Base-by-base conservation (phyloP, 495 filamentous ascomycete genomes). In the Diplogelasinospora grovesii region DNA sequence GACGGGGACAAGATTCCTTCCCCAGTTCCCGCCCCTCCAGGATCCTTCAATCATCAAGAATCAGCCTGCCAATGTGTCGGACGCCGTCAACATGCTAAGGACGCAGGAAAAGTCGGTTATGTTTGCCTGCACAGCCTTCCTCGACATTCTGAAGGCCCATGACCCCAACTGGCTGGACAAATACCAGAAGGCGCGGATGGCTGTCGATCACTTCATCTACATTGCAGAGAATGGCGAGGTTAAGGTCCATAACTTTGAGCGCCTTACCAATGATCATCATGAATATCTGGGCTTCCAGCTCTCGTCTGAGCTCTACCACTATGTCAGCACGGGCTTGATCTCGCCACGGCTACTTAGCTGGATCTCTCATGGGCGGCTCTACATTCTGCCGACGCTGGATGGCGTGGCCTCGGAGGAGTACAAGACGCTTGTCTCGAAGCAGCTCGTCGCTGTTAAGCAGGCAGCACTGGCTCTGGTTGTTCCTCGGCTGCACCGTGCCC, bases 231-330 rank as follows among this genome's bases (percentile, higher is more conserved):
- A 82, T 35, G 92, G 89, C 13, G 73, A 78, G 38, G 74, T 94
- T 32, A 79, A 77, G 37, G 81, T 83, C 3, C 69, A 87, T 53
- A 78, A 87, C 43, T 69, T 69, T 22, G 79, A 82, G 6, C 64
- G 75, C 23, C 73, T 83, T 2, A 89, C 92, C 13, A 70, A 68
- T 15, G 90, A 97, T 60, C 73, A 88, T 46, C 85, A 92, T 61
- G 82, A 89, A 49, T 85, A 96, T 55, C 82, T 94, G 48, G 88
- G 89, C 15, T 78, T 89, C 39, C 85, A 88, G 22, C 71, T 99
- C 11, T 89, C 93, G 2, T 79, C 89, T 38, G 93, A 99, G 63
- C 67, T 99, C 5, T 95, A 88, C 58, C 84, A 85, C 57, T 97
- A 99, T 52, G 73, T 97, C 22, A 86, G 86, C 43, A 81, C 76